Base-by-base conservation (phyloP, 31 red algal genomes). In the Endocladia muricata region DNA sequence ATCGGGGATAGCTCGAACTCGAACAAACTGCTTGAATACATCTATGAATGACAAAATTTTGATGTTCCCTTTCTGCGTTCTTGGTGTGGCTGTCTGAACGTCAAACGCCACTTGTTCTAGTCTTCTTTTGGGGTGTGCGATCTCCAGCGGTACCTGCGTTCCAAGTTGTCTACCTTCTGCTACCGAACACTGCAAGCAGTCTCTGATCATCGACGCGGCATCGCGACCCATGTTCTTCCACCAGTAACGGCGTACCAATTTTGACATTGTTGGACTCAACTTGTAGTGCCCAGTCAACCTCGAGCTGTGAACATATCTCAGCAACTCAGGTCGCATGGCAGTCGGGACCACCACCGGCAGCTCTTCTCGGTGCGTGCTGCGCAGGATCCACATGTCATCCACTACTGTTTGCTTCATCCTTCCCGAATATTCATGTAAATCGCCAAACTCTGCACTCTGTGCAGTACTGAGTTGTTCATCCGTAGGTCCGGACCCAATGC, bases 341-440 rank as follows among this genome's bases (percentile, higher is more conserved):
- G 3, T 73, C 6, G 68, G 68, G 3, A 73, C 68, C 0, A 73
- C 35, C 23, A 49, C 28, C 19, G 68, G 68, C 41, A 73, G 8
- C 4, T 73, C 40, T 4, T 7, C 38, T 43, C 19, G 0, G 34
- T 17, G 0, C 35, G 22, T 13, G 4, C 0, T 6, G 7, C 34
- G 34, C 5, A 73, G 0, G 4, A 54, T 56, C 17, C 1, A 37
- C 19, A 23, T 0, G 9, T 73, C 68, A n/a, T 73, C 68, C 4
- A 73, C 41, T 17, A 49, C 22, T 15, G 52, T 17, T 37, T 54
- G 9, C 23, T 49, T 42, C 13, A 0, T 73, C 0, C 25, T n/a
- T 15, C 30, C 6, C 6, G 19, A 37, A 43, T 49, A 73, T 5
- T 13, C 40, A 19, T 56, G 6, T 22, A 55, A 43, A 54, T 49